A percentile compares a stretch with the other conserved stretches of the same genome.
Evolutionary conservation across 441 rosid species (phyloP).

Genomic region (Jatropha podagrica): DNA sequence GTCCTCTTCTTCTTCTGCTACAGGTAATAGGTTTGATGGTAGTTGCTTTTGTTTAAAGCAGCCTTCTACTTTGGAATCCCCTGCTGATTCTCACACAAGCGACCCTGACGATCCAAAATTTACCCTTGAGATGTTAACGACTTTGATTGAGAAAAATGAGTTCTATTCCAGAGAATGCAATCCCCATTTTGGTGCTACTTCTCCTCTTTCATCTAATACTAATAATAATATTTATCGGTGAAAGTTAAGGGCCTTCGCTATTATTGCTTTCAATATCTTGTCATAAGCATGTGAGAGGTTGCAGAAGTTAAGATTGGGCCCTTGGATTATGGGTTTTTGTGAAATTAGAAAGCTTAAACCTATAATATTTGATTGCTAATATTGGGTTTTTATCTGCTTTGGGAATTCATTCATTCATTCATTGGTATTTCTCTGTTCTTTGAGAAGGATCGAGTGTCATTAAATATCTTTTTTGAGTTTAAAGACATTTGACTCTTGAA

Average conservation of each 20-base stretch:
- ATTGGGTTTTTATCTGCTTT: neutral
- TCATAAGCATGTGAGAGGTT: neutral
- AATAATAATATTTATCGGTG: neutral
- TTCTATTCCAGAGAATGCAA: conserved; percentile 20
- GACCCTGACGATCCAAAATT: conserved; percentile 50
- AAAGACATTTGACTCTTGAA: neutral
- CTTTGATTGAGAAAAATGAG: conserved; percentile 18
- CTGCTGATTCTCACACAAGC: conserved; percentile 33
- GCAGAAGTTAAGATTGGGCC: neutral
- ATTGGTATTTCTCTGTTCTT: neutral
- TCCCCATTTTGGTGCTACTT: conserved; percentile 2
- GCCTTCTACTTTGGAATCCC: conserved; percentile 38
- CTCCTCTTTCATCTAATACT: neutral
- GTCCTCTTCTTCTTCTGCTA: conserved; percentile 14
- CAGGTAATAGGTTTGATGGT: conserved; percentile 18
- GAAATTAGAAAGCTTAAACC: neutral
- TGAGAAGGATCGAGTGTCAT: neutral
- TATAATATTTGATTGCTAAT: neutral
- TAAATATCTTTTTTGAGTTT: neutral
- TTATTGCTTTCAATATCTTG: neutral
- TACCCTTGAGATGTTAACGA: conserved; percentile 43
- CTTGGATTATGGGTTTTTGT: neutral
- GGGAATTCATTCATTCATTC: conserved; percentile 2
- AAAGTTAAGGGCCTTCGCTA: neutral
- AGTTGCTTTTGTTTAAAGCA: conserved; percentile 38